Percentiles rank a stretch among this genome's conserved stretches.
Conservation (phyloP, 768 basidiomycete species). For the Lactarius evosmus region DNA sequence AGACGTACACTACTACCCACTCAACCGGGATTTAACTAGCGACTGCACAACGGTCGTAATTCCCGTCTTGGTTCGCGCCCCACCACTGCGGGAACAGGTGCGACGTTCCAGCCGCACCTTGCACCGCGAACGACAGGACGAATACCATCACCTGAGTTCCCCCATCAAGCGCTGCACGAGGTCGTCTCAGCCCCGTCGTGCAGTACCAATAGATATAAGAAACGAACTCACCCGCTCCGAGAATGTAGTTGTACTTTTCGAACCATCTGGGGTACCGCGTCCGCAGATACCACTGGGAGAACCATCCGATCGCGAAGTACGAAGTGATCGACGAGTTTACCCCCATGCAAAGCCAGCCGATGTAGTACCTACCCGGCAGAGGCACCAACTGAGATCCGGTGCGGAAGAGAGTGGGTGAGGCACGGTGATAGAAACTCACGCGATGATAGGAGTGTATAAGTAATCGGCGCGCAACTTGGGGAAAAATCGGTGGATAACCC, state of each 20-base stretch:
- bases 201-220: neutral
- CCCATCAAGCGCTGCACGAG: slow-evolving; percentile 37
- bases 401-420: neutral
- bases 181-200: neutral
- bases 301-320: slow-evolving; percentile 43
- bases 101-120: slow-evolving; percentile 48
- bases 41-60: slow-evolving; percentile 32
- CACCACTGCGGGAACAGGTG: slow-evolving; percentile 56
- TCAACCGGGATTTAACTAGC: neutral
- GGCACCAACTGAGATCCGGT: neutral
- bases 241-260: slow-evolving; percentile 37
- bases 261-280: slow-evolving; percentile 43
- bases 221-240: slow-evolving; percentile 35
- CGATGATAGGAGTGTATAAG: slow-evolving; percentile 47
- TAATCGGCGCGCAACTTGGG: slow-evolving; percentile 47
- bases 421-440: slow-evolving; percentile 32
- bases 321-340: slow-evolving; percentile 47
- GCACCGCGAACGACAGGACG: slow-evolving; percentile 29
- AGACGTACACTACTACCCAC: too few species aligned
- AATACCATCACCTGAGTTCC: slow-evolving; percentile 53
- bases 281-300: slow-evolving; percentile 48
- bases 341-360: slow-evolving; percentile 49
- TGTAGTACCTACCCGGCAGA: slow-evolving; percentile 39
- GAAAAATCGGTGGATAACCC: slow-evolving; percentile 44
- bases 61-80: slow-evolving; percentile 52